Conservation (phyloP, 257 asterid genomes). For the Primulina huaijiensis region DNA sequence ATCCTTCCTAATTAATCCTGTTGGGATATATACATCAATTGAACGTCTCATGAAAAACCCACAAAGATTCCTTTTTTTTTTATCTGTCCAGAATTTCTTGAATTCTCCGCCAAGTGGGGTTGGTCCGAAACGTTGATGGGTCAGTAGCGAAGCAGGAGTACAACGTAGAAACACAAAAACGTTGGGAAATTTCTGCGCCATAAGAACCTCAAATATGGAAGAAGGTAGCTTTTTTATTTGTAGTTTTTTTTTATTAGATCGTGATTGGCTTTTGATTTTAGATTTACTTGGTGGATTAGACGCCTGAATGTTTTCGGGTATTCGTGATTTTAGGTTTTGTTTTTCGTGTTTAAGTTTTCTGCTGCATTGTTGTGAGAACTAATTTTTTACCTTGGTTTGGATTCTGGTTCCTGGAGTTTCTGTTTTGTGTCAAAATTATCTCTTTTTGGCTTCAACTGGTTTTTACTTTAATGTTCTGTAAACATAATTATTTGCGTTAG, state of each 20-base stretch:
- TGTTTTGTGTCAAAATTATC: neutral
- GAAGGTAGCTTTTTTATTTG: slow-evolving; percentile 25
- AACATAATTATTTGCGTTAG: too few species aligned
- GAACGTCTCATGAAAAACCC: neutral
- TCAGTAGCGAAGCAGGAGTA: neutral
- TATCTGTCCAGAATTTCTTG: slow-evolving; percentile 25
- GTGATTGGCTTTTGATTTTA: slow-evolving; percentile 18
- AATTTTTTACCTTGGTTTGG: slow-evolving; percentile 1
- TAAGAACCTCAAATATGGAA: slow-evolving; percentile 28
- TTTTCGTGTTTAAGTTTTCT: neutral
- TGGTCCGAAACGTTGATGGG: slow-evolving; percentile 28
- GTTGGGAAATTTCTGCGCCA: slow-evolving; percentile 11
- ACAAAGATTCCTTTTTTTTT: slow-evolving; percentile 15
- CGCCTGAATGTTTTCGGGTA: neutral
- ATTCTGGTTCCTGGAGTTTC: slow-evolving; percentile 20
- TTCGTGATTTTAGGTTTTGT: slow-evolving; percentile 11
- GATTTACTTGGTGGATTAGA: neutral
- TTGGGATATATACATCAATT: neutral
- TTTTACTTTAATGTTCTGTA: neutral
- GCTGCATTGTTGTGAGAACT: slow-evolving; percentile 13
- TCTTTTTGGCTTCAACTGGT: slow-evolving; percentile 6
- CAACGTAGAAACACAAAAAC: neutral
- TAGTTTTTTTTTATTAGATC: slow-evolving; percentile 14
- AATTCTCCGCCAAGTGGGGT: slow-evolving; percentile 30
- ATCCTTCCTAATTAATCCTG: neutral